These are phyloP conservation scores for Malassezia obtusa DNA, from an alignment of 1,284 basidiomycete genomes.

Conservation along the genomic window DNA sequence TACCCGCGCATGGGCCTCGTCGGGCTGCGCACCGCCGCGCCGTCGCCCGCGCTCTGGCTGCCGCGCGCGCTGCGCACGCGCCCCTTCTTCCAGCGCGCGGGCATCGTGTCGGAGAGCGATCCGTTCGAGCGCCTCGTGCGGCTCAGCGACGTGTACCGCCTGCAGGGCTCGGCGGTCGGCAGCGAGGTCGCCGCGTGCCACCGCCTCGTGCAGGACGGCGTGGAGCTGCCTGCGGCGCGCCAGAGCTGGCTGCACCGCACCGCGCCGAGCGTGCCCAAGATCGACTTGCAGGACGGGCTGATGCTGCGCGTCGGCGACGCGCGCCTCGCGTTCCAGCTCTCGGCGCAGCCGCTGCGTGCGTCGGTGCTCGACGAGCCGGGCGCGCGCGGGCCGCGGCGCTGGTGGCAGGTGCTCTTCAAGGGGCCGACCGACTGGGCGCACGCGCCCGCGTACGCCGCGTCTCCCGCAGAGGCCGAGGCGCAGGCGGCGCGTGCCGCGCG, in stretches of 20 bases:
- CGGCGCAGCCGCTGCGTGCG: constrained; percentile 3
- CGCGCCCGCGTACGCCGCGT: background rate
- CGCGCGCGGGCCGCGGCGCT: background rate
- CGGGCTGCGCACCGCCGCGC: constrained; percentile 15
- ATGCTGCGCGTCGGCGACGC: constrained; percentile 18
- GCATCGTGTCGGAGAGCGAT: constrained; percentile 5
- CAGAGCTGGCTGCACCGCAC: background rate
- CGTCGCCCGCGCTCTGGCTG: constrained; percentile 11
- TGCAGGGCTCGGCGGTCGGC: constrained; percentile 16
- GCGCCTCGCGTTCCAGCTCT: constrained; percentile 17
- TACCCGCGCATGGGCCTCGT: constrained; percentile 10
- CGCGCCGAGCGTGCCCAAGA: background rate
- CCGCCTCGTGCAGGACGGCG: constrained; percentile 1
- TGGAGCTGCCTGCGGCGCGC: background rate
- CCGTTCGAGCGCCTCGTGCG: constrained; percentile 11
- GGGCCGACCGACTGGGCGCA: constrained; percentile 12
- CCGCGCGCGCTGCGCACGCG: background rate
- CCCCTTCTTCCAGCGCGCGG: constrained; percentile 14
- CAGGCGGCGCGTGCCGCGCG: background rate
- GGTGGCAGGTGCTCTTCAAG: background rate
- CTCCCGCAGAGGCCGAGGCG: constrained; percentile 4
- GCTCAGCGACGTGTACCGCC: constrained; percentile 9
- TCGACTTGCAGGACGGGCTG: constrained; percentile 13
- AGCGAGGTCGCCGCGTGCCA: constrained; percentile 6
- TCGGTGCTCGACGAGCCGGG: constrained; percentile 6